Conservation (phyloP, 1,139 yeast genomes). For the Nakaseomyces nivariensis region DNA sequence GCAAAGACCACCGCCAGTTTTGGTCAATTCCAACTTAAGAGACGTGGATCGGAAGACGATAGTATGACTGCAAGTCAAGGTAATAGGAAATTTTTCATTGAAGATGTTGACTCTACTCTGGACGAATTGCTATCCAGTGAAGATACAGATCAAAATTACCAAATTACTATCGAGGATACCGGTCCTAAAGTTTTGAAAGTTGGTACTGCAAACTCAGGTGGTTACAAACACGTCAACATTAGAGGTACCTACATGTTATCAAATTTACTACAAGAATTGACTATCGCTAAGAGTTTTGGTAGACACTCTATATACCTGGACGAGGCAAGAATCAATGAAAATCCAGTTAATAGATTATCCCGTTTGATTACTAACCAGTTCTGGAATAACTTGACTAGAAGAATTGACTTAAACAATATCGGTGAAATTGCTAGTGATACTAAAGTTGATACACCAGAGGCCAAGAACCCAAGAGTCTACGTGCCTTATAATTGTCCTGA, state of each 20-base stretch:
- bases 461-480: conserved; percentile 55
- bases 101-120: conserved; percentile 67
- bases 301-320: conserved; percentile 68
- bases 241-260: conserved; percentile 93
- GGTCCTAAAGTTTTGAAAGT: conserved; percentile 84
- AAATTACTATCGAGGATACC: conserved; percentile 83
- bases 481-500: conserved; percentile 62
- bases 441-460: conserved; percentile 55
- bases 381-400: conserved; percentile 74
- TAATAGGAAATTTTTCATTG: conserved; percentile 53
- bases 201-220: conserved; percentile 80
- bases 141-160: conserved; percentile 79
- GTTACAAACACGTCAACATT: conserved; percentile 60
- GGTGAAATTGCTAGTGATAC: conserved; percentile 69
- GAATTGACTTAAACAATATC: conserved; percentile 51
- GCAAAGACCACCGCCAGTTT: conserved; percentile 12
- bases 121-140: conserved; percentile 61
- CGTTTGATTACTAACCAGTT: conserved; percentile 69
- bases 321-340: conserved; percentile 79
- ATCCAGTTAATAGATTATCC: conserved; percentile 72
- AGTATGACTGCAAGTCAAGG: conserved; percentile 30
- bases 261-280: conserved; percentile 78
- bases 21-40: conserved; percentile 26
- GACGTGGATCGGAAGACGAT: conserved; percentile 67
- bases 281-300: conserved; percentile 77